Evolutionary conservation across 2,329 filamentous ascomycete genomes (phyloP), one percentile per base, ranked within the genome.

Genomic region (Fonsecaea multimorphosa): DNA sequence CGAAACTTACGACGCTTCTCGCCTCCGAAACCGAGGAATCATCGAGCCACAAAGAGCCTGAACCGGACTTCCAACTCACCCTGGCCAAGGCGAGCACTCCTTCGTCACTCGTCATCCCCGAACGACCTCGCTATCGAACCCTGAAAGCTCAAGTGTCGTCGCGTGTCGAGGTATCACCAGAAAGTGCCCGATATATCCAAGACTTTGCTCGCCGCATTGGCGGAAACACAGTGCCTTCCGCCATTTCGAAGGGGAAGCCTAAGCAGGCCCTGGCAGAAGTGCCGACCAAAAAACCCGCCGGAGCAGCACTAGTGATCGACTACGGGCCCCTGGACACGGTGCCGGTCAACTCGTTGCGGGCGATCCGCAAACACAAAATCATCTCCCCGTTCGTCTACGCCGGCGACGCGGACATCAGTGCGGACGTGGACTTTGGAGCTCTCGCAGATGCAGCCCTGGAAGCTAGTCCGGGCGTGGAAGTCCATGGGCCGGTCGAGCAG

Each of bases 271-370:
- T 80, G 83, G 0, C 93, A 40, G 22, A 40, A 29, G 24, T 92
- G 82, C 0, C 38, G 27, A 27, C 22, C 6, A n/a, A n/a, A 27
- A 76, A 75, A 0, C 88, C 93, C 0, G 89, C 88, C 0, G 95
- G 95, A 57, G 95, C 93, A 8, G 95, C 94, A 0, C 83, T 99
- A n/a, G 92, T 99, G 72, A 87, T 99, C 53, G 95, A 99, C 80
- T 99, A 99, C 79, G 95, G 95, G 19, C 91, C 94, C 3, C 78
- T 87, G 2, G 83, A 88, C 64, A 91, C 86, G 0, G 88, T 99
- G 56, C 95, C 95, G 2, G 83, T 91, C 66, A 96, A 97, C 82
- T 96, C 93, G 0, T 85, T 99, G 24, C 90, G 95, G 34, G 95
- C 95, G 24, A 98, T 99, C 77, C 86, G 88, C 38, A 82, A 84